A percentile compares a stretch with the other conserved stretches of the same genome.
Evolutionary conservation across 2,329 filamentous ascomycete species (phyloP).

Genomic region (Xenoacremonium recifei): DNA sequence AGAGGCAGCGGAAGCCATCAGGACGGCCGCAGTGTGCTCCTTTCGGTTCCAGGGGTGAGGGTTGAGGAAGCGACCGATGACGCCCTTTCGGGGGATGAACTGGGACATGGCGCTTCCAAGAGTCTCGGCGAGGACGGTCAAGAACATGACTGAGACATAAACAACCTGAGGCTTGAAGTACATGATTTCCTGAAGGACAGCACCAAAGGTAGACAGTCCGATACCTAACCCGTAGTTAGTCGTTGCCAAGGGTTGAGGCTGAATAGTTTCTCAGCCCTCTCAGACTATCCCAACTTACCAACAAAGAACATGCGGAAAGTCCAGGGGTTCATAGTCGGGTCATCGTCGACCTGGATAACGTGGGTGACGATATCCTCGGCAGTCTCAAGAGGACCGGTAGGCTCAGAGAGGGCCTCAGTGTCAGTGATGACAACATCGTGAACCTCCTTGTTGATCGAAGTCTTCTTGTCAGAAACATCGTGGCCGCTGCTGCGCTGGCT

Average conservation of each 20-base stretch:
- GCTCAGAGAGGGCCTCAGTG: too few relatives aligned
- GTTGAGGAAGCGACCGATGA: conserved; percentile 15
- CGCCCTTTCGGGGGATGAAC: conserved; percentile 13
- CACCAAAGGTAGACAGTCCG: conserved; percentile 19
- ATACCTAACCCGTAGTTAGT: too few relatives aligned
- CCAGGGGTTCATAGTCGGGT: conserved; percentile 20
- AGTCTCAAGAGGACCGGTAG: too few relatives aligned
- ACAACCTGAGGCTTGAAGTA: conserved; percentile 24
- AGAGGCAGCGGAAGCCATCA: conserved; percentile 44
- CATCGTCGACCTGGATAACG: conserved; percentile 24
- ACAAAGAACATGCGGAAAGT: conserved; percentile 21
- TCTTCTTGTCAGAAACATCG: too few relatives aligned
- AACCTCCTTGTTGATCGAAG: too few relatives aligned
- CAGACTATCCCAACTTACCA: too few relatives aligned
- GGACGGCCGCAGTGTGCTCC: conserved; percentile 33
- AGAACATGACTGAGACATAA: conserved; percentile 22
- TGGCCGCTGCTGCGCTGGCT: too few relatives aligned
- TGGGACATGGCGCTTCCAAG: too few relatives aligned
- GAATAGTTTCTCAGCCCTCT: too few relatives aligned
- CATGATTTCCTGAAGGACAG: conserved; percentile 20
- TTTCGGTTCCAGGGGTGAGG: conserved; percentile 23
- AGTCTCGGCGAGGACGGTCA: conserved; percentile 19
- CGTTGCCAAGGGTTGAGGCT: too few relatives aligned
- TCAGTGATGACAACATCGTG: too few relatives aligned
- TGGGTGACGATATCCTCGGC: conserved; percentile 20